Conservation (phyloP, 1,139 yeast genomes). For the Pneumocystis jirovecii region DNA sequence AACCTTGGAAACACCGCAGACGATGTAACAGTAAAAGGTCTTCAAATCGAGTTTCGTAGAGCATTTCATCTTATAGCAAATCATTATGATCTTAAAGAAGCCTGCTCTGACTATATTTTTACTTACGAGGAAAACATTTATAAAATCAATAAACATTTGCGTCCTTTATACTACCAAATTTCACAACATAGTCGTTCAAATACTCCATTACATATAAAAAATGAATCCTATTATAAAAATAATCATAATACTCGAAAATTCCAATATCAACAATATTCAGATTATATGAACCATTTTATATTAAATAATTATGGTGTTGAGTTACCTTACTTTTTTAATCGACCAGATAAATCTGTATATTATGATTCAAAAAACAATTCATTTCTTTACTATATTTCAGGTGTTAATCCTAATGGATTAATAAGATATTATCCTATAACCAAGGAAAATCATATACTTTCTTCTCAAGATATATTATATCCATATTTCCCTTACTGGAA, state of each 20-base stretch:
- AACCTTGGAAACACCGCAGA: slow-evolving; percentile 20
- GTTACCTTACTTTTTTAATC: background rate
- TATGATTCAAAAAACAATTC: background rate
- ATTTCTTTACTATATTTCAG: background rate
- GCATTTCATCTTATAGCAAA: slow-evolving; percentile 14
- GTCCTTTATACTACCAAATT: background rate
- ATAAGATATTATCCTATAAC: background rate
- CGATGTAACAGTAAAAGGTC: slow-evolving; percentile 17
- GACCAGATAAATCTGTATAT: background rate
- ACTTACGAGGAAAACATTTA: background rate
- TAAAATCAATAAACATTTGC: background rate
- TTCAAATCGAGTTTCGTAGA: slow-evolving; percentile 17
- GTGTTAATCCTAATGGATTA: background rate
- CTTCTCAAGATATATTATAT: background rate
- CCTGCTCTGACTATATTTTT: background rate
- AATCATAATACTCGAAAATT: background rate
- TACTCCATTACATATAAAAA: background rate
- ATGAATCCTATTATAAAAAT: background rate
- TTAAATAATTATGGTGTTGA: background rate
- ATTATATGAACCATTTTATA: background rate
- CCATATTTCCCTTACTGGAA: background rate
- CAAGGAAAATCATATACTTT: background rate
- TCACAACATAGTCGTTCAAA: background rate
- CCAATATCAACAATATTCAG: background rate
- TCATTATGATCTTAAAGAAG: background rate